Conservation (phyloP, 805 yeast genomes). For the Teunomyces funiuensis region DNA sequence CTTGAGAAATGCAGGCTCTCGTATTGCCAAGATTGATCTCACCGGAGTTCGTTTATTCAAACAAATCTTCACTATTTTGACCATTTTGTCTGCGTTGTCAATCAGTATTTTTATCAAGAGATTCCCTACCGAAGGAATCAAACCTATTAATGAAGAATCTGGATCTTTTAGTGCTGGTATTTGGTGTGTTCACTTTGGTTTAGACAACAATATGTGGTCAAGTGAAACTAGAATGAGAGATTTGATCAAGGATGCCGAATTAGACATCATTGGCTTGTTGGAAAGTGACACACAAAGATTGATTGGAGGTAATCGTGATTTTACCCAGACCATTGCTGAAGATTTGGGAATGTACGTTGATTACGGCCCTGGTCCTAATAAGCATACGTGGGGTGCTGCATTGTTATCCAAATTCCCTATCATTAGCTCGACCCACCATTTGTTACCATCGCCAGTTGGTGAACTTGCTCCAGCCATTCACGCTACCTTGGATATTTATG, state of each 20-base stretch:
- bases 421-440: conserved; percentile 82
- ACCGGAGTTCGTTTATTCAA: conserved; percentile 17
- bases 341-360: conserved; percentile 94
- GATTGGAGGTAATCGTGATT: conserved; percentile 92
- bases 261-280: conserved; percentile 86
- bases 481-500: conserved; percentile 91
- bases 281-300: conserved; percentile 94
- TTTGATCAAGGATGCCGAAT: conserved; percentile 77
- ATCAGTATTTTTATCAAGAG: conserved; percentile 59
- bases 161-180: conserved; percentile 88
- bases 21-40: conserved; percentile 21
- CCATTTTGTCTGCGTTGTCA: conserved; percentile 51
- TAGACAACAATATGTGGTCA: conserved; percentile 98
- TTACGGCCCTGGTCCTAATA: conserved; percentile 96
- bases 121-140: conserved; percentile 63
- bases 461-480: conserved; percentile 98
- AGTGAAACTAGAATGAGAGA: conserved; percentile 87
- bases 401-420: conserved; percentile 93
- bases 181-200: conserved; percentile 97
- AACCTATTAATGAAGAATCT: conserved; percentile 48
- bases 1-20: conserved; percentile 21
- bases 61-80: conserved; percentile 31
- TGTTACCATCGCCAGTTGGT: conserved; percentile 95
- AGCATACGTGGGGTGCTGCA: conserved; percentile 98
- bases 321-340: conserved; percentile 88